Conservation (phyloP, 352 stramenopile genomes). For the Aphanomyces cochlioides region DNA sequence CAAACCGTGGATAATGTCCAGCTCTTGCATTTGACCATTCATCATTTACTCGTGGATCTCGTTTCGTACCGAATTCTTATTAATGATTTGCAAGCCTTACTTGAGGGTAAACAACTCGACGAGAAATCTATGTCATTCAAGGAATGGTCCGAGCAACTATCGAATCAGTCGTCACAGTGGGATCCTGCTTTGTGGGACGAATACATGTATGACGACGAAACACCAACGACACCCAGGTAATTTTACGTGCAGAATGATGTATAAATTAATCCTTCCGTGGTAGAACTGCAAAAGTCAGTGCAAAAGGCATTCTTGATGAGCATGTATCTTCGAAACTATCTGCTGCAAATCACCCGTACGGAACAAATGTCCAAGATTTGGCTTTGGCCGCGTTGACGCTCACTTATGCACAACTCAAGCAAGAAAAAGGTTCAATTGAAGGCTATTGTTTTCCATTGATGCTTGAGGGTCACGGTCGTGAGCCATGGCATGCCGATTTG, state of each 20-base stretch:
- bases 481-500: neutral
- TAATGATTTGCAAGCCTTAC: neutral
- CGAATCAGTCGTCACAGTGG: neutral
- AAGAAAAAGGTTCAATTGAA: neutral
- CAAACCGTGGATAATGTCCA: neutral
- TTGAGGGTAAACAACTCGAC: neutral
- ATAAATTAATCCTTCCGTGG: neutral
- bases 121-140: neutral
- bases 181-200: neutral
- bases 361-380: slow-evolving; percentile 9
- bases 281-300: too few species aligned
- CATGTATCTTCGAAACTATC: neutral
- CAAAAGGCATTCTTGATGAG: too few species aligned
- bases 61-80: slow-evolving; percentile 8
- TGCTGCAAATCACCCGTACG: neutral
- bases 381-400: neutral
- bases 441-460: neutral
- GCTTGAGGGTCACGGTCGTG: slow-evolving; percentile 4
- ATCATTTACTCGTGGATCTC: slow-evolving; percentile 1
- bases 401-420: neutral
- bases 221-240: neutral
- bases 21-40: neutral
- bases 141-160: neutral
- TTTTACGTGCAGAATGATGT: neutral
- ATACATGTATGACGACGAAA: neutral